Conservation (phyloP, 306 rosid species). For the Lupinus albus region DNA sequence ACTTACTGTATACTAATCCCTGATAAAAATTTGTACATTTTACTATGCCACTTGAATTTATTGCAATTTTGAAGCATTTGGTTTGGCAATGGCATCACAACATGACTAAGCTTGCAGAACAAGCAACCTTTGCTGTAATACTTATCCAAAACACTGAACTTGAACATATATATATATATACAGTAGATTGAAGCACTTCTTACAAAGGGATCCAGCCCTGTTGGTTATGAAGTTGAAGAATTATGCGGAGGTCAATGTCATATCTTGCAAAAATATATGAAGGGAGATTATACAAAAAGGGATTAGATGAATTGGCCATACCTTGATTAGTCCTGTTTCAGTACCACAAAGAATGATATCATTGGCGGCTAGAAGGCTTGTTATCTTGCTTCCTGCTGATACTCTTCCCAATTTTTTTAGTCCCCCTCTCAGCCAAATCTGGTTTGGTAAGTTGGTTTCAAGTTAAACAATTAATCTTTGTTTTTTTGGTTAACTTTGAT, state of each 20-base stretch:
- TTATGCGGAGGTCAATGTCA: constrained; percentile 16
- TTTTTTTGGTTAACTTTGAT: constrained; percentile 14
- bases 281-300: neutral
- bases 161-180: constrained; percentile 26
- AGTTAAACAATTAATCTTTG: constrained; percentile 30
- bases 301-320: constrained; percentile 27
- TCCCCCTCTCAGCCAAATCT: constrained; percentile 79
- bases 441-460: constrained; percentile 36
- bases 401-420: constrained; percentile 71
- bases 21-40: constrained; percentile 24
- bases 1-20: constrained; percentile 36
- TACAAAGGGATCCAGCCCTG: constrained; percentile 90
- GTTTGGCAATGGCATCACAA: constrained; percentile 24
- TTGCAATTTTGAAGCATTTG: constrained; percentile 29
- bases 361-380: constrained; percentile 68
- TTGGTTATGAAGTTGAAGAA: constrained; percentile 34
- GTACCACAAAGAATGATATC: constrained; percentile 80
- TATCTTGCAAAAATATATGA: neutral
- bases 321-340: constrained; percentile 72
- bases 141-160: constrained; percentile 27
- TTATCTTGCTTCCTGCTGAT: constrained; percentile 81
- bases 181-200: constrained; percentile 39
- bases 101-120: constrained; percentile 16
- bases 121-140: constrained; percentile 26
- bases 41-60: constrained; percentile 20